Evolutionary conservation across 73 alveolate species (phyloP), one percentile per base, ranked within the genome.

Genomic region (Paramecium primaurelia): DNA sequence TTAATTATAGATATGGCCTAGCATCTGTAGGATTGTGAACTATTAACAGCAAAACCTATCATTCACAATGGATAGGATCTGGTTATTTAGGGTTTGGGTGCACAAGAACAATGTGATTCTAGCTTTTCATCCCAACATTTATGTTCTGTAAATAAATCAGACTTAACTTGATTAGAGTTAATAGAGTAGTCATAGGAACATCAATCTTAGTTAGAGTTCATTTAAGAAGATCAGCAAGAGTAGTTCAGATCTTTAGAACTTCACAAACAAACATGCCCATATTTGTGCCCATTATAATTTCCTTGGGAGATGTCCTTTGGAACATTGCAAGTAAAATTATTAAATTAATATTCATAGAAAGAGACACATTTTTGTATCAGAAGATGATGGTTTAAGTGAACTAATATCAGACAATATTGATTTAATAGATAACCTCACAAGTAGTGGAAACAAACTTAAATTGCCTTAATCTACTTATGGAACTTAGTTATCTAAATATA

Each of bases 1-100:
- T 73, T 73, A 73, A 73, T 73, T 73, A 73, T 73, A 73, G 87
- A 73, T 73, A 73, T 73, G 87, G 87, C 40, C 87, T 73, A 73
- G 38, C 87, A 73, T 37, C n/a, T 36, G 18, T 34, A 73, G 59
- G 87, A 73, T 16, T 18, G 87, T n/a, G 87, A 73, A 22, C 47
- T 64, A 38, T 73, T 73, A 73, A 37, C 87, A 32, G 59, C 87
- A 37, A 73, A 34, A 34, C 58, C 59, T 73, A 36, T 6, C 20
- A n/a, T 44, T 37, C 87, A 73, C 36, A 34, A 30, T 36, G 20
- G 37, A 36, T 73, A 73, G 87, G 60, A 37, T 34, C 38, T 37
- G 59, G 60, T 73, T 73, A 73, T 37, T 73, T 73, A 40, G 36
- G 87, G 84, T 64, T 32, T 26, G 22, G 47, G 47, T 34, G 28